A percentile compares a stretch with the other conserved stretches of the same genome.
Conservation (phyloP, 805 yeast genomes). For the Nakazawaea sp. region DNA sequence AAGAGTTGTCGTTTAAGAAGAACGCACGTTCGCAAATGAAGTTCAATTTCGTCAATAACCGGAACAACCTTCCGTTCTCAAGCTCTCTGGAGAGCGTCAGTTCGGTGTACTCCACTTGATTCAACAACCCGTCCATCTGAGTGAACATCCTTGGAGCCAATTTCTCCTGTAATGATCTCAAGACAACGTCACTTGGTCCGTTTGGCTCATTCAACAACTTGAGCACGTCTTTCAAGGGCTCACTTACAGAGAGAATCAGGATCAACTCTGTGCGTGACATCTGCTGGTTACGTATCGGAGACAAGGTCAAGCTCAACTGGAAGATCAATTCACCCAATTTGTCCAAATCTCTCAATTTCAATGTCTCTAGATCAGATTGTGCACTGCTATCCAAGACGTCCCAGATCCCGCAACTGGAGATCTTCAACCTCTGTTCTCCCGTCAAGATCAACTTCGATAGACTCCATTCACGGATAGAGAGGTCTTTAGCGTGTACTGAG, state of each 20-base stretch:
- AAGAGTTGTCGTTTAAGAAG: constrained; percentile 41
- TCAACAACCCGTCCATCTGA: constrained; percentile 42
- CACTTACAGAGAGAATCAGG: constrained; percentile 29
- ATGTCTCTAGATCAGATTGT: constrained; percentile 18
- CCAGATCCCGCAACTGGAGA: constrained; percentile 63
- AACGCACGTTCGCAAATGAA: constrained; percentile 74
- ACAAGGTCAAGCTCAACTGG: constrained; percentile 39
- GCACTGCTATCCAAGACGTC: constrained; percentile 46
- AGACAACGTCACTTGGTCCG: too few species aligned
- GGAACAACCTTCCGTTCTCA: constrained; percentile 82
- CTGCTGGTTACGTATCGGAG: constrained; percentile 6
- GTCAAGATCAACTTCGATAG: constrained; percentile 70
- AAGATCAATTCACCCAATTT: constrained; percentile 55
- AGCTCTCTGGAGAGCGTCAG: constrained; percentile 61
- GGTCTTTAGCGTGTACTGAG: constrained; percentile 56
- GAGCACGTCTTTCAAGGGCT: constrained; percentile 37
- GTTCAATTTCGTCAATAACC: constrained; percentile 76
- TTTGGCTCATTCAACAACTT: constrained; percentile 25
- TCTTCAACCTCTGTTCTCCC: constrained; percentile 60
- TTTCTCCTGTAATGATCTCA: constrained; percentile 26
- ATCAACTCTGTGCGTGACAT: constrained; percentile 17
- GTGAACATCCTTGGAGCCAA: constrained; percentile 39
- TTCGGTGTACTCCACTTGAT: constrained; percentile 52
- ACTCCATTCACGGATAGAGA: constrained; percentile 58
- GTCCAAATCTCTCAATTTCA: constrained; percentile 49